Base-by-base conservation (phyloP, 139 green algal species). In the Microglena sp. region DNA sequence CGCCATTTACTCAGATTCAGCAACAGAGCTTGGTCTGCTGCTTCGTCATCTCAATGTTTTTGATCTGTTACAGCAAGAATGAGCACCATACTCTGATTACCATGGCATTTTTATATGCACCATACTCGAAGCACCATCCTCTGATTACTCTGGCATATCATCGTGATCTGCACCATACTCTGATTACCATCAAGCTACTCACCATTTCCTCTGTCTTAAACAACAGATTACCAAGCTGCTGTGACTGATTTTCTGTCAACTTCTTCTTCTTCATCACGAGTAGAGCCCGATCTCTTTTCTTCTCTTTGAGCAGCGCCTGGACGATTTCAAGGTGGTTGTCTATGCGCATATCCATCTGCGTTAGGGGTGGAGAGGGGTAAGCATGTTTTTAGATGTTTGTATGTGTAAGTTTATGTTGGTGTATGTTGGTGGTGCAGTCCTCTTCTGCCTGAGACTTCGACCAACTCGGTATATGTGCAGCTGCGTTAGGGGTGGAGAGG, bases 191-290 rank as follows among this genome's bases (percentile, higher is more conserved):
- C n/a, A n/a, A n/a, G n/a, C n/a, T n/a, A n/a, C n/a, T n/a, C n/a
- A n/a, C n/a, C n/a, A n/a, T n/a, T n/a, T n/a, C n/a, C n/a, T n/a
- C n/a, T n/a, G n/a, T n/a, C n/a, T n/a, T n/a, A n/a, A n/a, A n/a
- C n/a, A n/a, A n/a, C n/a, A 69, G 32, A 26, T 8, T 26, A 4
- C 22, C 46, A 22, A 69, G 46, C 45, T 60, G 33, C 5, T 72
- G 45, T 15, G 80, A 28, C 58, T 84, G 76, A 4, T 81, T 58
- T 55, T 92, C 82, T 33, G 75, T 74, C 45, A 93, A 64, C 71
- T 84, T 84, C 59, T 84, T 86, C 55, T 86, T 85, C 55, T 85
- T 86, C 18, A 94, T 58, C 18, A 76, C 80, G 30, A 94, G 65
- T 59, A 93, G 70, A 1, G 87, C 87, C 0, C 76, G 67, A 68